Conservation (phyloP, 441 rosid species). For the Geranium incanum region DNA sequence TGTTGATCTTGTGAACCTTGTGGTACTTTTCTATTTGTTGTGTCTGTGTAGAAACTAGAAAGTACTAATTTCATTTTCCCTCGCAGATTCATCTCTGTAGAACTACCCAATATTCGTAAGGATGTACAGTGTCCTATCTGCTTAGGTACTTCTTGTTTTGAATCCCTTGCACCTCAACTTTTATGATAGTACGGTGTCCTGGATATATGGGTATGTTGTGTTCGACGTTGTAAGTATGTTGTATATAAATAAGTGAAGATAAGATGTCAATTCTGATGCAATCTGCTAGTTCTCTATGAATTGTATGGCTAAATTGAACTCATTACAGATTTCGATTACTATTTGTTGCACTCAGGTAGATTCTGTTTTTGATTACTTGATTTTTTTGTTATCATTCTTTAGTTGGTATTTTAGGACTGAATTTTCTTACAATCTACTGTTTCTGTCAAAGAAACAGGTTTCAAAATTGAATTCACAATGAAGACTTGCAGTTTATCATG, state of each 20-base stretch:
- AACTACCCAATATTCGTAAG: conserved; percentile 66
- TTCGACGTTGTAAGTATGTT: background rate
- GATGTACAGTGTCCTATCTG: conserved; percentile 93
- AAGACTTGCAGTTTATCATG: background rate
- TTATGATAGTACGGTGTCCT: background rate
- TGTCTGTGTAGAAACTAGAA: background rate
- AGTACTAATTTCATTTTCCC: conserved; percentile 21
- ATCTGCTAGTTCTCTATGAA: background rate
- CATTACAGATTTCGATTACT: background rate
- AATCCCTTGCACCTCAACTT: background rate
- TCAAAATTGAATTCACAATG: background rate
- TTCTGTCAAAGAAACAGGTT: background rate
- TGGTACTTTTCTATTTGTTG: conserved; percentile 12
- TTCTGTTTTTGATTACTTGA: background rate
- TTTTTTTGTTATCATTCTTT: background rate
- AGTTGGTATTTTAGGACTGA: background rate
- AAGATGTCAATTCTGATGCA: background rate
- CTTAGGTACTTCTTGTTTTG: conserved; percentile 43
- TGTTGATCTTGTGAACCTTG: conserved; percentile 9
- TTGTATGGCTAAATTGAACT: background rate
- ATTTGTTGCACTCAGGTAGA: background rate
- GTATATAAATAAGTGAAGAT: background rate
- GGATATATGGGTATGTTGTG: background rate
- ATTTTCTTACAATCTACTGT: background rate
- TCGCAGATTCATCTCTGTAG: conserved; percentile 64